A percentile compares a stretch with the other conserved stretches of the same genome.
Conservation (phyloP, 192 early-diverging fungal genomes). For the Coemansia sp. region DNA sequence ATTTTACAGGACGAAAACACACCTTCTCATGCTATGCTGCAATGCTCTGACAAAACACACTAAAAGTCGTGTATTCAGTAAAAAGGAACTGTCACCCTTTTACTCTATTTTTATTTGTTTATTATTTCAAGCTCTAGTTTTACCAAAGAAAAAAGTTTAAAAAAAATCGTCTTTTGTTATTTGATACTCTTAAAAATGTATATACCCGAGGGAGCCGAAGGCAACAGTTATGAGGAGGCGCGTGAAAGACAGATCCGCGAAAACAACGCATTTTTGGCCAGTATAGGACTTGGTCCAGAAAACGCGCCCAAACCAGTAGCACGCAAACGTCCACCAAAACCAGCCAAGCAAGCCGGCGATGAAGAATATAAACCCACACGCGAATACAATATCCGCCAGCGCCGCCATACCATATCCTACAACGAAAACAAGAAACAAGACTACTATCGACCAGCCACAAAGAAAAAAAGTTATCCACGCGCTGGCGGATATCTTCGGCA, state of each 20-base stretch:
- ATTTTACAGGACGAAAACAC: no score
- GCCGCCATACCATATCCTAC: constrained; percentile 13
- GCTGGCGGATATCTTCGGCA: no score
- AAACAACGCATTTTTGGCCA: constrained; percentile 33
- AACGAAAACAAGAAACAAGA: constrained; percentile 9
- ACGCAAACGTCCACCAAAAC: background rate
- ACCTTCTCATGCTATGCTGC: no score
- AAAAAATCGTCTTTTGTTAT: constrained; percentile 13
- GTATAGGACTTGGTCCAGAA: constrained; percentile 12
- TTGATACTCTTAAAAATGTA: no score
- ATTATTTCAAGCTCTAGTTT: background rate
- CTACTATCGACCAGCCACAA: no score
- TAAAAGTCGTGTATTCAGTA: no score
- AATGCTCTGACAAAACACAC: no score
- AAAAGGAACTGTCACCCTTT: no score
- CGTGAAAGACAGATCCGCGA: constrained; percentile 33
- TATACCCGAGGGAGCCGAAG: no score
- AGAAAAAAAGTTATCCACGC: no score
- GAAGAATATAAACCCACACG: constrained; percentile 18
- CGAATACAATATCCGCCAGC: constrained; percentile 13
- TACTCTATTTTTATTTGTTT: constrained; percentile 1
- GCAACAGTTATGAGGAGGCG: constrained; percentile 28
- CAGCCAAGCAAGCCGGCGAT: constrained; percentile 6
- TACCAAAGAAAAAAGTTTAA: constrained; percentile 1
- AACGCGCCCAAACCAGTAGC: background rate